These are phyloP conservation scores for Emmonsia crescens DNA, from an alignment of 2,329 filamentous ascomycete genomes.

Conservation along the genomic window DNA sequence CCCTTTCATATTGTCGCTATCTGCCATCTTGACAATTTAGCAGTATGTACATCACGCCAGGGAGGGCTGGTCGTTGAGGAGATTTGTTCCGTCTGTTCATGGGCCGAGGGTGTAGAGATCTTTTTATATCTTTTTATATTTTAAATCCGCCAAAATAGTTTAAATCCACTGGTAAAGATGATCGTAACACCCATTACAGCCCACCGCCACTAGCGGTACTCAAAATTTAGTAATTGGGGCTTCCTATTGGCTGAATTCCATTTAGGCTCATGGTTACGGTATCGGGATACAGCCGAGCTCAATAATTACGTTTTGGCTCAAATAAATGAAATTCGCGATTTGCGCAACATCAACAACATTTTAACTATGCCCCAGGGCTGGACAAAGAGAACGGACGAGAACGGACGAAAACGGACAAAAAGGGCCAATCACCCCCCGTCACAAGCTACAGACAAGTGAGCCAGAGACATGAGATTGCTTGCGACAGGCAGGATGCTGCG, in stretches of 20 bases:
- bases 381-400: background rate
- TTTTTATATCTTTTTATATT: background rate
- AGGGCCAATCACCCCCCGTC: background rate
- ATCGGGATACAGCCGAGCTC: background rate
- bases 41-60: background rate
- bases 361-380: background rate
- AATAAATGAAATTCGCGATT: background rate
- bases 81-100: background rate
- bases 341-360: background rate
- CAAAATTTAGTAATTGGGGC: background rate
- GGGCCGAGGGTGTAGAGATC: background rate
- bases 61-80: background rate
- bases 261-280: background rate
- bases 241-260: background rate
- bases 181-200: background rate
- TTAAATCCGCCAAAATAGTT: background rate
- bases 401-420: background rate
- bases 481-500: constrained; percentile 32
- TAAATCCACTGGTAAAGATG: background rate
- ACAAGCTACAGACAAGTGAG: background rate
- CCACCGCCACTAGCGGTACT: background rate
- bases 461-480: constrained; percentile 25
- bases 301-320: background rate
- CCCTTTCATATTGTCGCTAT: constrained; percentile 14
- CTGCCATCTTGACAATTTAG: constrained; percentile 21